phyloP scores from a whole-genome alignment of 148 eudicot genomes.

The Rhododendron vialii region DNA sequence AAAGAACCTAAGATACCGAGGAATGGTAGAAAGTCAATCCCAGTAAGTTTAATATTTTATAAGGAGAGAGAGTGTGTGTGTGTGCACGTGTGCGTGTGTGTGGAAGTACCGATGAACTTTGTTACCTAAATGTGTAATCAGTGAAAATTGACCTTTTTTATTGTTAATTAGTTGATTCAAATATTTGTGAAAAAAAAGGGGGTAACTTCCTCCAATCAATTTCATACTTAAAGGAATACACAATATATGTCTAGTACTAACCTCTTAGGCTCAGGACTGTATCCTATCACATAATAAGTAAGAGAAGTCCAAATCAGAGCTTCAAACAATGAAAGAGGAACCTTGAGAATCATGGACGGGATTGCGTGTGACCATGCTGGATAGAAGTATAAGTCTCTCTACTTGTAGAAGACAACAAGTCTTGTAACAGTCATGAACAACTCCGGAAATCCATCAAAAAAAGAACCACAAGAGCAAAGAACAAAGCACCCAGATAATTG shows the following conservation, averaged over 20 bases:
- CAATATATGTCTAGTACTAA: slow-evolving; percentile 13
- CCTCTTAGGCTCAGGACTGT: slow-evolving; percentile 71
- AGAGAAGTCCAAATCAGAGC: slow-evolving; percentile 61
- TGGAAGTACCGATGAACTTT: neutral
- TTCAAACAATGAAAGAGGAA: slow-evolving; percentile 62
- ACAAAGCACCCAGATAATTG: slow-evolving; percentile 68
- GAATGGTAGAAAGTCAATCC: neutral
- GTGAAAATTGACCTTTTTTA: too few species aligned
- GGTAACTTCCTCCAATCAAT: too few species aligned
- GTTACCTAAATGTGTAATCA: too few species aligned
- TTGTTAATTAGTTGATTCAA: too few species aligned
- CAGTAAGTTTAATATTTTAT: neutral
- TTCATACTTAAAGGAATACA: neutral
- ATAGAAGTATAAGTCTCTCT: slow-evolving; percentile 69
- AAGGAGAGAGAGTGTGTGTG: neutral
- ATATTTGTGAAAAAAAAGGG: too few species aligned
- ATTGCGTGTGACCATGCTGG: slow-evolving; percentile 94
- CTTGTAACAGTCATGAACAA: slow-evolving; percentile 59
- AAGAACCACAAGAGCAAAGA: slow-evolving; percentile 48
- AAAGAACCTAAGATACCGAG: slow-evolving; percentile 44
- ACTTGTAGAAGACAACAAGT: slow-evolving; percentile 72
- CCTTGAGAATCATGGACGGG: slow-evolving; percentile 62
- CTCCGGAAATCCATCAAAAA: slow-evolving; percentile 67
- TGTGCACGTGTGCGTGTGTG: neutral
- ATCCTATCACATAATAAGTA: slow-evolving; percentile 77